Conservation (phyloP, 768 basidiomycete species). For the Psilocybe sp. region DNA sequence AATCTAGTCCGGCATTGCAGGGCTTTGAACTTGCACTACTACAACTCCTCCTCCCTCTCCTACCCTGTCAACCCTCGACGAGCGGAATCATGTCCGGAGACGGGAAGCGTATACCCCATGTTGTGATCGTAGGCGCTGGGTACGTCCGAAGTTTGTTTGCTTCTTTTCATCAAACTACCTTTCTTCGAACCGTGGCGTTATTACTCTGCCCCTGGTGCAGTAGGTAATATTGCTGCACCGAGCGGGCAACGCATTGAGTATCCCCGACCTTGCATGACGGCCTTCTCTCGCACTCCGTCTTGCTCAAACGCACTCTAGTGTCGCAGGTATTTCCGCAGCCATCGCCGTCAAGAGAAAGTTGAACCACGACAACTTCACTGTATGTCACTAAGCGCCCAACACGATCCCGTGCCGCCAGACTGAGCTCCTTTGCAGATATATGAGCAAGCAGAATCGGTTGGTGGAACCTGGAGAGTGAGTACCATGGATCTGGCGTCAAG, state of each 20-base stretch:
- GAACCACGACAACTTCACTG: conserved; percentile 45
- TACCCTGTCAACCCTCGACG: background rate
- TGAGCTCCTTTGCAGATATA: conserved; percentile 37
- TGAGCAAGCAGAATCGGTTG: conserved; percentile 43
- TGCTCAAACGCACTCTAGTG: conserved; percentile 19
- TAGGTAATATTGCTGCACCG: too few relatives aligned
- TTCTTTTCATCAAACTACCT: too few relatives aligned
- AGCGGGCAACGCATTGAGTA: too few relatives aligned
- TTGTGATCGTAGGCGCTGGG: conserved; percentile 54
- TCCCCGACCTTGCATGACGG: too few relatives aligned
- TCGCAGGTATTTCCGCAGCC: conserved; percentile 47
- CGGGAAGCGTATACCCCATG: conserved; percentile 25
- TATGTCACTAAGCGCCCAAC: conserved; percentile 18
- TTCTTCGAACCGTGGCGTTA: too few relatives aligned
- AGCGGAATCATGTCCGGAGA: conserved; percentile 9
- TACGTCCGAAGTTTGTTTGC: conserved; percentile 18
- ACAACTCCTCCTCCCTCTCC: too few relatives aligned
- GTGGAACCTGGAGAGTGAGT: conserved; percentile 58
- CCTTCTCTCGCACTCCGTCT: background rate
- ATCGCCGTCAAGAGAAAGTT: conserved; percentile 44
- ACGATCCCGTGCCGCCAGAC: background rate
- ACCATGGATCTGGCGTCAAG: background rate
- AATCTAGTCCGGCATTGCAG: too few relatives aligned
- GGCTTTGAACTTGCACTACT: too few relatives aligned
- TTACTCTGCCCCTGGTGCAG: too few relatives aligned